Base-by-base conservation (phyloP, 345 rosid genomes). In the Eucalyptus viminalis region DNA sequence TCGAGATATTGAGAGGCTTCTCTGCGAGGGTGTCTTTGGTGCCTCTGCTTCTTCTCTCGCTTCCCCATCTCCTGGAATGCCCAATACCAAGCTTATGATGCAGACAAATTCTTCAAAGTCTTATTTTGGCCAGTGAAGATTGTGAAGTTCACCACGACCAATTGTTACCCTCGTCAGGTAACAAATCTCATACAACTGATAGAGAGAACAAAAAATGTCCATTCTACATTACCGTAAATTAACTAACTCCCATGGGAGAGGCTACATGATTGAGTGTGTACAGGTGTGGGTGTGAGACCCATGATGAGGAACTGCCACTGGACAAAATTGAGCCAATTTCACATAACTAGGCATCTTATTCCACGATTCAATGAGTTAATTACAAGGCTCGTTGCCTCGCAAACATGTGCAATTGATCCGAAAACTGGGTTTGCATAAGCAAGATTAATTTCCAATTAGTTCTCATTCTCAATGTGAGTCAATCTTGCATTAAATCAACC, bases 1-100 rank as follows among this genome's bases (percentile, higher is more conserved):
- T 90, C 92, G 58, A 86, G 72, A 80, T 93, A 94, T 87, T 90
- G 93, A 76, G 95, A 92, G 86, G 93, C 93, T 88, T 92, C 96
- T 44, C 91, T 92, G 11, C 88, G 87, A 49, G 90, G 86, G 88
- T 88, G 72, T 90, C 93, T 93, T 80, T 93, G 97, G 50, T 94
- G 96, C 87, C 90, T 96, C 51, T 93, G 92, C 89, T 95, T 97
- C 92, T 95, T 96, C 88, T 95, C 98, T 90, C 90, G 91, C 93
- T 97, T 96, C 44, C 98, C 98, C 97, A 96, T 96, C 87, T 87
- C 34, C 88, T 27, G 87, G 54, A 76, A 76, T 76, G 47, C 27
- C 47, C 83, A 76, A 37, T 19, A 11, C 47, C 45, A 37, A 24
- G 8, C 45, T 21, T 19, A 37, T 19, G 83, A 40, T 76, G 83